Conservation (phyloP, 768 basidiomycete species). For the Agrocybe chaxingu region DNA sequence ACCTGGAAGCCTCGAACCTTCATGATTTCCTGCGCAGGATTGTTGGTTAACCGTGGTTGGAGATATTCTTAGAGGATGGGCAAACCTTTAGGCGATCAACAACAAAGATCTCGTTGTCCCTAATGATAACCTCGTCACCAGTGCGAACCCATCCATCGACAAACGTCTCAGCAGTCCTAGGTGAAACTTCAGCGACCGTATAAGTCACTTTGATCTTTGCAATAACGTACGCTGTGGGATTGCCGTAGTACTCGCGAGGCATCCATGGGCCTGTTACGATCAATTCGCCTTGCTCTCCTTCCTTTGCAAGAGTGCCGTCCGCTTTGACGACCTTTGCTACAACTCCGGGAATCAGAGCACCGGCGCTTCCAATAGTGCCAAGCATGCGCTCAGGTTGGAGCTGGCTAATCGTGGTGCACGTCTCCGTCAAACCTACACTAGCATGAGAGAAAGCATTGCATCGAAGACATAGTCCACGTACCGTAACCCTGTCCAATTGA, state of each 20-base stretch:
- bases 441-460: background rate
- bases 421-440: slow-evolving; percentile 59
- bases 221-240: slow-evolving; percentile 52
- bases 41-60: background rate
- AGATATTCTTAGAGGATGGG: background rate
- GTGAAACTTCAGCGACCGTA: background rate
- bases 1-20: slow-evolving; percentile 64
- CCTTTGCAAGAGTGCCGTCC: slow-evolving; percentile 53
- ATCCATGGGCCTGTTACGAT: slow-evolving; percentile 59
- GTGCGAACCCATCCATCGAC: slow-evolving; percentile 65
- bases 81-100: slow-evolving; percentile 74
- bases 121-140: slow-evolving; percentile 71
- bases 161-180: slow-evolving; percentile 63
- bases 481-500: slow-evolving; percentile 67
- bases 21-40: slow-evolving; percentile 54
- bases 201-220: background rate
- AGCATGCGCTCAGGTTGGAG: slow-evolving; percentile 39
- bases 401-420: slow-evolving; percentile 49
- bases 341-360: slow-evolving; percentile 56
- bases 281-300: slow-evolving; percentile 62
- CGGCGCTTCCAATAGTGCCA: slow-evolving; percentile 53
- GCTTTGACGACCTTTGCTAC: slow-evolving; percentile 52
- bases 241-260: slow-evolving; percentile 55
- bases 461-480: slow-evolving; percentile 14
- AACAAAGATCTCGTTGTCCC: slow-evolving; percentile 59